Evolutionary conservation across 1,139 yeast genomes (phyloP), one percentile per base, ranked within the genome.

Genomic region (Kodamaea sp.): DNA sequence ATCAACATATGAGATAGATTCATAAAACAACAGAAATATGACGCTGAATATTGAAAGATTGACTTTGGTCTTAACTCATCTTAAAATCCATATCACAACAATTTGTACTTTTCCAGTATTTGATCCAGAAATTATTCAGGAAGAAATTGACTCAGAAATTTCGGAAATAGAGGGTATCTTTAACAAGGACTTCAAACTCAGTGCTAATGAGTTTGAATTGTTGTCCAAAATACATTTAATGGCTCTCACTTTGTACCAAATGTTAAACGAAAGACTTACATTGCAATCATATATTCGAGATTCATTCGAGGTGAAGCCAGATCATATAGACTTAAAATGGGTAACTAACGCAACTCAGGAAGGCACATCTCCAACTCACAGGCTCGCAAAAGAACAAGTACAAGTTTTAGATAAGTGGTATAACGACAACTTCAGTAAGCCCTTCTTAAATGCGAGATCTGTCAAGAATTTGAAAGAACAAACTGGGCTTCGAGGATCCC

Each of bases 101-200:
- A 34, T 46, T 6, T 44, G 47, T 13, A 46, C 51, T 2, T 42
- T 44, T 24, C 47, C 44, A 5, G 44, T 35, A 4, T 46, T 39
- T 26, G 43, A 47, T 22, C 30, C 47, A 7, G 37, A 41, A 7
- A 26, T 18, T 15, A 41, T 44, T 10, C 25, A 30, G 15, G 24
- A 20, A 16, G 50, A 46, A 10, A 29, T 46, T 13, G 29, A 27
- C 11, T 12, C 14, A 8, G 18, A 21, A 10, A 16, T 13, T 8
- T 9, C 11, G 8, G 7, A 7, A 6, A 8, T 29, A 3, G n/a
- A n/a, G 4, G 16, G 4, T 5, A 6, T 24, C 12, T 11, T 32
- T 10, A 16, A 22, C 12, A 21, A 20, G 4, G 29, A 8, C 10
- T 5, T 15, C 16, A 8, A 15, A n/a, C 7, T 31, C n/a, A 7